Conservation (phyloP, 306 rosid genomes). For the Rubus parviflorus region DNA sequence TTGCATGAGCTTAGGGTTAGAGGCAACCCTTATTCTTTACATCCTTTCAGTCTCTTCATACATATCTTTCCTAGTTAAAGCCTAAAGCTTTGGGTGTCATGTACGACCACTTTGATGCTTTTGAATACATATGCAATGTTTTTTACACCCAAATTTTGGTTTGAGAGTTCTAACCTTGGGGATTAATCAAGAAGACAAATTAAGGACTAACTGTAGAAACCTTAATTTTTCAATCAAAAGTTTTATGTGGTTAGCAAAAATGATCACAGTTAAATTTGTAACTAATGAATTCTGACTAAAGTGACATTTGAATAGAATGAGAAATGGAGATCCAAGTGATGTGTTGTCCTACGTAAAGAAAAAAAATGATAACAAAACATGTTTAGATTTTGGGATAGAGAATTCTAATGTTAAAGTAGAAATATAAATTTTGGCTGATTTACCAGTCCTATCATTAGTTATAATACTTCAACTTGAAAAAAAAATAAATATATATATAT, state of each 20-base stretch:
- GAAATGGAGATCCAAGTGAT: too few relatives aligned
- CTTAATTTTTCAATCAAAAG: neutral
- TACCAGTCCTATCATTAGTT: too few relatives aligned
- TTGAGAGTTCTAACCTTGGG: neutral
- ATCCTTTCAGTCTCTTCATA: constrained; percentile 20
- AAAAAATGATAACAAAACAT: too few relatives aligned
- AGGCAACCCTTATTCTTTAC: constrained; percentile 6
- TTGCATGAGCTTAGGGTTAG: constrained; percentile 12
- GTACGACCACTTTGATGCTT: constrained; percentile 13
- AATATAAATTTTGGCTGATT: too few relatives aligned
- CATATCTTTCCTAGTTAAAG: constrained; percentile 1
- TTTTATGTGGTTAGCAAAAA: neutral
- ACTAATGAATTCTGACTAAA: too few relatives aligned
- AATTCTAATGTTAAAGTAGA: too few relatives aligned
- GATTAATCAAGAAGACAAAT: too few relatives aligned
- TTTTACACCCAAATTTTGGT: neutral
- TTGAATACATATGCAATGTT: neutral
- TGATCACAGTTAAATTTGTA: neutral
- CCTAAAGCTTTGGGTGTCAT: constrained; percentile 8
- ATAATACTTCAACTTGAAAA: too few relatives aligned
- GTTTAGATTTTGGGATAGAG: too few relatives aligned
- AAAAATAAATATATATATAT: too few relatives aligned
- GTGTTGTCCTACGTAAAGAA: too few relatives aligned
- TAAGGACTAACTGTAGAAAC: neutral
- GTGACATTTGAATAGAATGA: too few relatives aligned